These are phyloP conservation scores for Sugiyamaella mastotermitis DNA, from an alignment of 805 yeast species.

Conservation along the genomic window DNA sequence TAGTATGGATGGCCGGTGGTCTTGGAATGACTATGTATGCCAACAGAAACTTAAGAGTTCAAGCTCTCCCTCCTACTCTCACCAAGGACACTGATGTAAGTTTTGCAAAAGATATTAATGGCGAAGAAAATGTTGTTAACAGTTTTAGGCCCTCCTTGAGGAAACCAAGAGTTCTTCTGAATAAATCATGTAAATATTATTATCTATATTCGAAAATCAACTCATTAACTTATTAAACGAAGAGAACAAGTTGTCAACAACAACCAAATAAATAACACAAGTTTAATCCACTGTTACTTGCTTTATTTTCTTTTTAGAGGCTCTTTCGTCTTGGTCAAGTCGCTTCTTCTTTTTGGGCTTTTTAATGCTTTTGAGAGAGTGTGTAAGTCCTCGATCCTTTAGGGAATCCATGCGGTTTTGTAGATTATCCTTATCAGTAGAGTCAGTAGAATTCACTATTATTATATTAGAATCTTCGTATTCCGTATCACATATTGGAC, in stretches of 20 bases:
- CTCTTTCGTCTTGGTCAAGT: background rate
- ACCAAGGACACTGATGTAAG: conserved; percentile 4
- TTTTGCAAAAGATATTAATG: background rate
- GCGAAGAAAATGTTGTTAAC: too few relatives aligned
- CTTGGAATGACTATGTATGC: conserved; percentile 46
- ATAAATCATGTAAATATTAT: too few relatives aligned
- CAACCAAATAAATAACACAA: background rate
- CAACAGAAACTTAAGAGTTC: conserved; percentile 37
- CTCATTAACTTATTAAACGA: background rate
- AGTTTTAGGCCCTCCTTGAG: too few relatives aligned
- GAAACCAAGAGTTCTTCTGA: too few relatives aligned
- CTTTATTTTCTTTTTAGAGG: background rate
- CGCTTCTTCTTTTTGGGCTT: conserved; percentile 8
- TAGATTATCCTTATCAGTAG: conserved; percentile 12
- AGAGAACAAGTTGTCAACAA: background rate
- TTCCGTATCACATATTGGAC: conserved; percentile 11
- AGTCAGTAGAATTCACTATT: conserved; percentile 18
- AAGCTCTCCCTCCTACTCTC: conserved; percentile 4
- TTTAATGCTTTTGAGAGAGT: conserved; percentile 15
- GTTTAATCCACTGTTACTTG: background rate
- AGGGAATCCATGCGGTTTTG: conserved; percentile 18
- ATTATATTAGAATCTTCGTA: conserved; percentile 16
- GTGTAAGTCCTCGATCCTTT: conserved; percentile 14
- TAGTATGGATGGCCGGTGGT: conserved; percentile 39
- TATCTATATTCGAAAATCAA: too few relatives aligned